Conservation (phyloP, 176 grass and related monocot genomes). For the Sorghum bicolor region Sorghum_bicolor_NCBIv3 NC_012877.2:61862001-61862500, state of each 20-base stretch:
- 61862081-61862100: too few species aligned
- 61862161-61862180: slow-evolving; percentile 54
- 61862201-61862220: slow-evolving; percentile 82
- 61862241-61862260: slow-evolving; percentile 71
- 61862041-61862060: not conserved
- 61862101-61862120: slow-evolving; percentile 27
- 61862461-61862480: slow-evolving; percentile 50
- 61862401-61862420: slow-evolving; percentile 36
- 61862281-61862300: slow-evolving; percentile 52
- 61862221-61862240: slow-evolving; percentile 71
- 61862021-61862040: too few species aligned
- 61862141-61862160: not conserved
- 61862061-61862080: slow-evolving; percentile 72
- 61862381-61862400: slow-evolving; percentile 33
- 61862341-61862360: slow-evolving; percentile 59
- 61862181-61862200: slow-evolving; percentile 61
- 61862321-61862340: slow-evolving; percentile 84
- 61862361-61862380: slow-evolving; percentile 78
- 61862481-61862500: slow-evolving; percentile 89
- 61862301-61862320: slow-evolving; percentile 86
- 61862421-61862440: slow-evolving; percentile 80
- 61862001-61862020: too few species aligned
- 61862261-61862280: slow-evolving; percentile 53
- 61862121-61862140: slow-evolving; percentile 55
- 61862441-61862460: slow-evolving; percentile 80